A percentile compares a stretch with the other conserved stretches of the same genome.
These are phyloP conservation scores for Tylopilus felleus DNA, from an alignment of 768 basidiomycete genomes.

Conservation along the genomic window DNA sequence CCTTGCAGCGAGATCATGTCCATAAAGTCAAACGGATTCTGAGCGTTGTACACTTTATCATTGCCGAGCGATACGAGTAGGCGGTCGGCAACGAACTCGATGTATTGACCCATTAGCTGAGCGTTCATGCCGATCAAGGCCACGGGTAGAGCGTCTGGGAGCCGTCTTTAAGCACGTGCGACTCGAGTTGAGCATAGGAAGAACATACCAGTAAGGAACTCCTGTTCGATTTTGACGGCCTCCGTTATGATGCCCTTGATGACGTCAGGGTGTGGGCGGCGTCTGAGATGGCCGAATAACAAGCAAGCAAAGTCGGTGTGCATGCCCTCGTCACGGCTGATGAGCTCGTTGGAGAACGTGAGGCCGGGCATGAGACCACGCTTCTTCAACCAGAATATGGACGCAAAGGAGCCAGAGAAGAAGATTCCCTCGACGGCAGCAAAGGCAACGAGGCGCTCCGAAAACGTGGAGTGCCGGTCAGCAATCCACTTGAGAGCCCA, in stretches of 20 bases:
- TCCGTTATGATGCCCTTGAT: constrained; percentile 71
- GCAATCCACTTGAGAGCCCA: constrained; percentile 94
- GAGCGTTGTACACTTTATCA: constrained; percentile 63
- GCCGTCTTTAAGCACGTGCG: not conserved
- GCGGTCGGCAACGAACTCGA: constrained; percentile 88
- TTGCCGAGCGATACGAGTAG: constrained; percentile 85
- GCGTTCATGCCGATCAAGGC: constrained; percentile 90
- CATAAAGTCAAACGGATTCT: constrained; percentile 92
- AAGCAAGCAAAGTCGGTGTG: constrained; percentile 96
- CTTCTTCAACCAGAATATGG: constrained; percentile 97
- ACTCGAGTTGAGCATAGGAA: not conserved
- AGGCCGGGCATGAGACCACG: constrained; percentile 95
- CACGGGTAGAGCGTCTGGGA: constrained; percentile 74
- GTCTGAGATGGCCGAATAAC: constrained; percentile 73
- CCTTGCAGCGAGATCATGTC: constrained; percentile 92
- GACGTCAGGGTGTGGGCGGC: constrained; percentile 74
- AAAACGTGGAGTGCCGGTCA: constrained; percentile 74
- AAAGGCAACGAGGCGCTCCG: constrained; percentile 88
- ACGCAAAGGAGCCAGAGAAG: constrained; percentile 89
- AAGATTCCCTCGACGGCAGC: constrained; percentile 97
- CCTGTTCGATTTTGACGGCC: constrained; percentile 82
- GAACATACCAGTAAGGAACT: constrained; percentile 68
- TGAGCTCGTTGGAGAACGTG: constrained; percentile 93
- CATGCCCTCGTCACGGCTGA: constrained; percentile 91
- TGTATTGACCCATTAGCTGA: constrained; percentile 81